These are phyloP conservation scores for Leptographium wingfieldii DNA, from an alignment of 2,329 filamentous ascomycete genomes.

Conservation along the genomic window DNA sequence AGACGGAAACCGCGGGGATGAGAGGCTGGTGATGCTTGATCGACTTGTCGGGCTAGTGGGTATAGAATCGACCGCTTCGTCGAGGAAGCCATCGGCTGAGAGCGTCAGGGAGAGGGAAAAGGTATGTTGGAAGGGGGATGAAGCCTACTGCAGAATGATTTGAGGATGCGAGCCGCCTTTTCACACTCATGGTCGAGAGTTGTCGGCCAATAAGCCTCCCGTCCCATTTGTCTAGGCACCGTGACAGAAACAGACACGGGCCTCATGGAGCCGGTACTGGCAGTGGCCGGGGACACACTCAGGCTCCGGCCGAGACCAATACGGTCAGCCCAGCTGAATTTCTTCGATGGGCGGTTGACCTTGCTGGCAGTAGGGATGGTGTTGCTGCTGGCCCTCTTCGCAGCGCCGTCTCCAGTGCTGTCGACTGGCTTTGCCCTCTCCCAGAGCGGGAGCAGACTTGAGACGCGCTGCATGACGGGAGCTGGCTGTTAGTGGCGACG, in stretches of 20 bases:
- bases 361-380: conserved; percentile 2
- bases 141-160: conserved; percentile 78
- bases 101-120: conserved; percentile 8
- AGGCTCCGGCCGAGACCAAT: conserved; percentile 3
- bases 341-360: conserved; percentile 12
- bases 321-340: conserved; percentile 20
- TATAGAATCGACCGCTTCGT: conserved; percentile 23
- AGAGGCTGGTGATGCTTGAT: conserved; percentile 9
- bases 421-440: conserved; percentile 16
- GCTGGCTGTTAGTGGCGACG: background rate
- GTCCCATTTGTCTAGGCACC: conserved; percentile 34
- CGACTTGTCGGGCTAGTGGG: conserved; percentile 16
- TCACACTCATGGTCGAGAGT: conserved; percentile 63
- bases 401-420: background rate
- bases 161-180: conserved; percentile 64
- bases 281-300: conserved; percentile 8
- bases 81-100: conserved; percentile 43
- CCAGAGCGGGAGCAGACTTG: conserved; percentile 29
- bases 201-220: conserved; percentile 65
- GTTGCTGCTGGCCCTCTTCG: background rate
- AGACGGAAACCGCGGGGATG: conserved; percentile 6
- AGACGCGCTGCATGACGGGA: conserved; percentile 31
- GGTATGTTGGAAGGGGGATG: conserved; percentile 2
- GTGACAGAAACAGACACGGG: conserved; percentile 80
- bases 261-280: conserved; percentile 12